Conservation (phyloP, 208 protist genomes). For the Leishmania amazonensis region DNA sequence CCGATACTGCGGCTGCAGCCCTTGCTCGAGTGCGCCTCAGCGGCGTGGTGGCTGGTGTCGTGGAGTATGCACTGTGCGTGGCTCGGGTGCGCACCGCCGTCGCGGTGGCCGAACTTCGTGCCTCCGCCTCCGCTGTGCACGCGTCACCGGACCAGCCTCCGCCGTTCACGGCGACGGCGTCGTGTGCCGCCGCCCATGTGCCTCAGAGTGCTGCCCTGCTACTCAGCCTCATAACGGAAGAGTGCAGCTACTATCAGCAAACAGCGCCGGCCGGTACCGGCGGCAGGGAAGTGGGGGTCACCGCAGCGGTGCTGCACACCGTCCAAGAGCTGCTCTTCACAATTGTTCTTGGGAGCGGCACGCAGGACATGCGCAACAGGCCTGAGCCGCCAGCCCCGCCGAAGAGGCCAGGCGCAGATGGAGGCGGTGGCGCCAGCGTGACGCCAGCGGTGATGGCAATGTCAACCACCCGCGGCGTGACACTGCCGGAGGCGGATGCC, state of each 20-base stretch:
- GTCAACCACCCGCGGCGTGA: constrained; percentile 44
- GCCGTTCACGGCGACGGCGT: background rate
- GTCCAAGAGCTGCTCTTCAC: constrained; percentile 72
- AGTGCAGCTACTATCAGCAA: constrained; percentile 24
- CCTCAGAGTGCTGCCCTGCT: constrained; percentile 24
- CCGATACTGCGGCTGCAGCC: background rate
- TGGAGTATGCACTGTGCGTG: constrained; percentile 59
- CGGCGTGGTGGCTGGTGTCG: constrained; percentile 61
- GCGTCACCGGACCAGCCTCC: background rate
- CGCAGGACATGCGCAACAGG: constrained; percentile 28
- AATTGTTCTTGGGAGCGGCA: constrained; percentile 46
- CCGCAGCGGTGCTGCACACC: constrained; percentile 37
- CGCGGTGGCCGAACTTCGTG: constrained; percentile 12
- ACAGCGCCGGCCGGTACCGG: constrained; percentile 10
- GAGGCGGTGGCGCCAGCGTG: background rate
- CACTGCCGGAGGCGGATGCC: constrained; percentile 64
- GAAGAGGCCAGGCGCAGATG: constrained; percentile 6
- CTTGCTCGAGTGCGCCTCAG: constrained; percentile 22
- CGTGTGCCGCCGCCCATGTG: constrained; percentile 1
- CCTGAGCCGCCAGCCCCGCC: constrained; percentile 15
- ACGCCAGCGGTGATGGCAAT: constrained; percentile 14
- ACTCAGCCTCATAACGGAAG: constrained; percentile 22
- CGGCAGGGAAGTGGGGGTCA: background rate
- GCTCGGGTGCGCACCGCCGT: constrained; percentile 23
- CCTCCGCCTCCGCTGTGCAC: constrained; percentile 17